Evolutionary conservation across 2,329 filamentous ascomycete genomes (phyloP), one percentile per base, ranked within the genome.

Genomic region (Xylaria sp.): DNA sequence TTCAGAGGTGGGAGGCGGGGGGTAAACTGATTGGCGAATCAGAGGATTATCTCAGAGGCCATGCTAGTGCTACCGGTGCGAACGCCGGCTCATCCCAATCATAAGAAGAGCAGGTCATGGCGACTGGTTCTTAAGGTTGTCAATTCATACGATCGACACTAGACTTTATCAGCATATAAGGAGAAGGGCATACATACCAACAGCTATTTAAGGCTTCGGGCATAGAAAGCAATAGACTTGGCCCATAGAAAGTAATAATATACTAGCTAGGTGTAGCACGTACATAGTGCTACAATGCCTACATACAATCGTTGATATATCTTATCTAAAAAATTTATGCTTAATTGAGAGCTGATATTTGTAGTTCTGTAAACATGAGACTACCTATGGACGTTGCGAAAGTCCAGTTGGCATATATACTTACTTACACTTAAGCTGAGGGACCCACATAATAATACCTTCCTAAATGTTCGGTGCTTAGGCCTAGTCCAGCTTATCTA

Each of bases 1-100:
- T 82, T 70, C 84, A 88, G 73, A 85, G 94, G 63, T 99, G 96
- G 96, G 85, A 90, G 70, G 87, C 88, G 15, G 93, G 88, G 28
- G 96, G 96, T 23, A 92, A 92, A 82, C 83, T 88, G 69, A 86
- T 97, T 72, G 96, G 96, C 32, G 94, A 97, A 82, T 91, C 88
- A 60, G 96, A 99, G 82, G 87, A 90, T 67, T 97, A 95, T 76
- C 84, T 99, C n/a, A 89, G 89, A 70, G 95, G 95, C 5, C 80
- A 79, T 32, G 69, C 66, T 45, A 73, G 75, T 12, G 61, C 75
- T 25, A 67, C 70, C 18, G 61, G 62, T 8, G 58, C 53, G 9
- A 58, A 70, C 20, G 6, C 23, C 13, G 53, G 15, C n/a, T 67
- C 36, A 53, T 60, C 65, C 18, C 43, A 56, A 63, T 57, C 52